Evolutionary conservation across 345 rosid genomes (phyloP).

Genomic region (Clausena lansium): DNA sequence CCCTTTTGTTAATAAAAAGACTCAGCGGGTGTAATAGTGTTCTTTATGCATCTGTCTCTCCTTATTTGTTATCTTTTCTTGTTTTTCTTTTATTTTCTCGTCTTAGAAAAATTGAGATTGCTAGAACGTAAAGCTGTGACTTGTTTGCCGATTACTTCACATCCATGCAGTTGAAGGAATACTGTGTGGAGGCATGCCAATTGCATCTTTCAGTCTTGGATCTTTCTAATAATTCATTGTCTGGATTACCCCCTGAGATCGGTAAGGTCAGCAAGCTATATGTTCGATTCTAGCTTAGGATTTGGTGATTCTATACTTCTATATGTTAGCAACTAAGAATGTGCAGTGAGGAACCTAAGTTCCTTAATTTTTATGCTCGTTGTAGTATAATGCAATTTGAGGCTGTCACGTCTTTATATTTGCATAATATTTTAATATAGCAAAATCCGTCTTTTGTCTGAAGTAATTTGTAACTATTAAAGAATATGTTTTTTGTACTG

Average conservation of each 20-base stretch:
- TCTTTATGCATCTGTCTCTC: neutral
- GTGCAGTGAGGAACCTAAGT: neutral
- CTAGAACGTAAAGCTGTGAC: neutral
- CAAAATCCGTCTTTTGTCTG: neutral
- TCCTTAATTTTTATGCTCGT: neutral
- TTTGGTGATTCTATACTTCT: neutral
- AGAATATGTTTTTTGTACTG: neutral
- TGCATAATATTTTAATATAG: neutral
- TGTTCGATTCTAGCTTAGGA: conserved; percentile 14
- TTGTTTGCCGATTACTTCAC: conserved; percentile 16
- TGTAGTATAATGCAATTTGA: neutral
- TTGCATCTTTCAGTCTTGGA: conserved; percentile 73
- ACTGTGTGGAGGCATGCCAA: conserved; percentile 77
- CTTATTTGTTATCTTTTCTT: neutral
- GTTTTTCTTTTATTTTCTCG: neutral
- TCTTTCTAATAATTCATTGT: conserved; percentile 89
- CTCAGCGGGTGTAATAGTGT: neutral
- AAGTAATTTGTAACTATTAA: neutral
- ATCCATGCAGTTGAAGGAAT: conserved; percentile 75
- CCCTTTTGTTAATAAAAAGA: neutral
- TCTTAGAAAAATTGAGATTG: neutral
- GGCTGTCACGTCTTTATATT: neutral
- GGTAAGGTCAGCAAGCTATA: conserved; percentile 48
- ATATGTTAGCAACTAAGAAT: neutral
- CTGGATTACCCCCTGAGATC: conserved; percentile 80